Conservation (phyloP, 2,329 filamentous ascomycete species). For the Monascus ruber region DNA sequence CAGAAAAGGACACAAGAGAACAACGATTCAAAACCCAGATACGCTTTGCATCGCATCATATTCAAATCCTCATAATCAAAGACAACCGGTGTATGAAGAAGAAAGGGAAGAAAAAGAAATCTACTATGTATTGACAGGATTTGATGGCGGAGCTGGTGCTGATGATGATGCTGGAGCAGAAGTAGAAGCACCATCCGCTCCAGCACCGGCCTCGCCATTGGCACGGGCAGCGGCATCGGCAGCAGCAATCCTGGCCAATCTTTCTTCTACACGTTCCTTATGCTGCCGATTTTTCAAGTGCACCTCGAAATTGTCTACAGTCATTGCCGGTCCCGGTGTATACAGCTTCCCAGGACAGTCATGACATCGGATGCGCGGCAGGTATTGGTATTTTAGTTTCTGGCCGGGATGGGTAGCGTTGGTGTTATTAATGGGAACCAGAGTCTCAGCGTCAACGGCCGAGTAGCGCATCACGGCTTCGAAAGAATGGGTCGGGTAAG, state of each 20-base stretch:
- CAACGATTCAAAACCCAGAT: background rate
- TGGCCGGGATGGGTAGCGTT: slow-evolving; percentile 43
- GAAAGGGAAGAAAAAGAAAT: slow-evolving; percentile 16
- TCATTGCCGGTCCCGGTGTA: slow-evolving; percentile 73
- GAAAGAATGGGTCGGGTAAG: slow-evolving; percentile 71
- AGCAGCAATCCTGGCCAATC: slow-evolving; percentile 22
- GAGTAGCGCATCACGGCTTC: slow-evolving; percentile 87
- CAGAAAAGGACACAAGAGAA: too few species aligned
- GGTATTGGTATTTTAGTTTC: slow-evolving; percentile 64
- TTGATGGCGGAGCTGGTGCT: slow-evolving; percentile 3
- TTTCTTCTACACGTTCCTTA: slow-evolving; percentile 55
- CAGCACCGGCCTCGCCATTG: background rate
- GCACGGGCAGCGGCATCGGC: background rate
- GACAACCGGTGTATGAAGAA: background rate
- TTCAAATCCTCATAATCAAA: slow-evolving; percentile 2
- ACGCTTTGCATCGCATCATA: background rate
- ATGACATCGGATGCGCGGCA: slow-evolving; percentile 80
- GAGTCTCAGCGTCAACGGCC: slow-evolving; percentile 62
- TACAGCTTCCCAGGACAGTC: slow-evolving; percentile 94
- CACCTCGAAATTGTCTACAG: slow-evolving; percentile 82
- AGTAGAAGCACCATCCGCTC: slow-evolving; percentile 1
- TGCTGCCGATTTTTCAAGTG: slow-evolving; percentile 81
- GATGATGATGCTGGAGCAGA: slow-evolving; percentile 7
- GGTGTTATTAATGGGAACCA: slow-evolving; percentile 48
- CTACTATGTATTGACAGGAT: too few species aligned